Evolutionary conservation across 192 early-diverging fungal genomes (phyloP).

Genomic region (Gamsiella multidivaricata): DNA sequence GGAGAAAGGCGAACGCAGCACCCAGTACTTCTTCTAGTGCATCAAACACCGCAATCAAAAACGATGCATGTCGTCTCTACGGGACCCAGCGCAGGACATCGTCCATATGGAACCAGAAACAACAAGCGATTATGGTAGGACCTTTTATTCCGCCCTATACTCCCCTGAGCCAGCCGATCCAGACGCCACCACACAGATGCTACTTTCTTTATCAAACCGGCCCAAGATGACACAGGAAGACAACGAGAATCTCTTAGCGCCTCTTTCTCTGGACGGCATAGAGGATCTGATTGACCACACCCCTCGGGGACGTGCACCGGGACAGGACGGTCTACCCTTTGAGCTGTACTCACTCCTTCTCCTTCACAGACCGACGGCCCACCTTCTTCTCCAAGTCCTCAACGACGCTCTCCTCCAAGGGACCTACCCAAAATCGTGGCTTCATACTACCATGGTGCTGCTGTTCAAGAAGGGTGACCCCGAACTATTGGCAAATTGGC

Average conservation of each 20-base stretch:
- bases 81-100: not conserved
- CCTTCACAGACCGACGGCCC: not conserved
- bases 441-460: conserved; percentile 19
- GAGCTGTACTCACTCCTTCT: conserved; percentile 22
- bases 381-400: not conserved
- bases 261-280: not conserved
- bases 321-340: conserved; percentile 37
- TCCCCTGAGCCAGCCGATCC: not conserved
- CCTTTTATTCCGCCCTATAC: not conserved
- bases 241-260: not conserved
- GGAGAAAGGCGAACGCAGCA: conserved; percentile 35
- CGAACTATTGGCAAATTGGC: conserved; percentile 20
- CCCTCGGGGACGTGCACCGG: conserved; percentile 8
- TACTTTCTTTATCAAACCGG: not conserved
- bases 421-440: conserved; percentile 3
- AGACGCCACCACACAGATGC: not conserved
- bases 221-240: not conserved
- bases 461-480: conserved; percentile 44
- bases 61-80: not conserved
- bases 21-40: conserved; percentile 18
- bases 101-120: not conserved
- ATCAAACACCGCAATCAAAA: conserved; percentile 16
- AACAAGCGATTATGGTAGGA: too few species aligned
- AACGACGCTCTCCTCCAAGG: conserved; percentile 13
- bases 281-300: not conserved